A percentile compares a stretch with the other conserved stretches of the same genome.
Conservation (phyloP, 495 filamentous ascomycete species). For the Hypoxylon trugodes region DNA sequence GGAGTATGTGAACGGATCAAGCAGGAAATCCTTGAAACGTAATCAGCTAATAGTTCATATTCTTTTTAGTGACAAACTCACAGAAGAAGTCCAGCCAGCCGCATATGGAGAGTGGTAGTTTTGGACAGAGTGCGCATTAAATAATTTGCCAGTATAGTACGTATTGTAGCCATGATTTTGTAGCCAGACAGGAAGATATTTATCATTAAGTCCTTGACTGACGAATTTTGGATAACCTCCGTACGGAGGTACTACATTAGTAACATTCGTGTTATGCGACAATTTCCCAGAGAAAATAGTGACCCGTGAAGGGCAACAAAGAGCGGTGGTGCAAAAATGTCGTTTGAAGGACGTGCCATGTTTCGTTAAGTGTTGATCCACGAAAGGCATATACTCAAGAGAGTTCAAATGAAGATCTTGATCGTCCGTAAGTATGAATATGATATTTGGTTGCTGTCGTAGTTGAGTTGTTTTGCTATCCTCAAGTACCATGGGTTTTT, state of each 20-base stretch:
- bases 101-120: constrained; percentile 67
- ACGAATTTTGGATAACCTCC: constrained; percentile 78
- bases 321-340: constrained; percentile 69
- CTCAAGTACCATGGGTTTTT: constrained; percentile 12
- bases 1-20: constrained; percentile 76
- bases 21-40: constrained; percentile 65
- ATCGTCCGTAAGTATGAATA: constrained; percentile 73
- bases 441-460: constrained; percentile 59
- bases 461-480: not conserved
- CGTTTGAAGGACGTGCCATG: constrained; percentile 63
- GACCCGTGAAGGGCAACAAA: constrained; percentile 72
- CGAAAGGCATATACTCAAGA: constrained; percentile 64
- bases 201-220: constrained; percentile 68
- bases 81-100: constrained; percentile 63
- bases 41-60: constrained; percentile 7
- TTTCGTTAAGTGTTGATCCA: constrained; percentile 60
- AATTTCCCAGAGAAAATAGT: constrained; percentile 71
- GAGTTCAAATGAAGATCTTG: constrained; percentile 70
- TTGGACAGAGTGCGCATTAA: constrained; percentile 67
- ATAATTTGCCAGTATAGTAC: constrained; percentile 77
- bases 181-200: constrained; percentile 75
- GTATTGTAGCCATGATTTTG: constrained; percentile 75
- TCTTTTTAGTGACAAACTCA: constrained; percentile 6
- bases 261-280: constrained; percentile 80
- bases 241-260: constrained; percentile 70